Percentiles rank a stretch among this genome's conserved stretches.
Evolutionary conservation across 73 alveolate species (phyloP).

Genomic region (Symbiodinium pilosum): DNA sequence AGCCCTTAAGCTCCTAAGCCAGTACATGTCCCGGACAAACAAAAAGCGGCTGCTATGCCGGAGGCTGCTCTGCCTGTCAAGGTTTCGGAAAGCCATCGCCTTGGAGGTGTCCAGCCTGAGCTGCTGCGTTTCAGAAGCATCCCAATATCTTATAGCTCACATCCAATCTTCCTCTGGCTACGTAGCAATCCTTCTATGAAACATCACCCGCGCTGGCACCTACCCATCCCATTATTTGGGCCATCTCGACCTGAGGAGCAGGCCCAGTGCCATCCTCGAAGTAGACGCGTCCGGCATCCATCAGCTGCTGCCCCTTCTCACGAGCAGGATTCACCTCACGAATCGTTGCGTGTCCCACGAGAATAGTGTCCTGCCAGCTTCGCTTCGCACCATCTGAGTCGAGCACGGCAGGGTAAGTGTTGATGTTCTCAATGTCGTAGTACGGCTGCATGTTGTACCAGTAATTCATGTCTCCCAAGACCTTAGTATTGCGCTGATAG

Average conservation of each 20-base stretch:
- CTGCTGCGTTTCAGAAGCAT: too few relatives aligned
- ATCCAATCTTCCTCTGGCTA: too few relatives aligned
- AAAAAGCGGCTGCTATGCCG: too few relatives aligned
- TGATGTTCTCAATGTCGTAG: constrained; percentile 93
- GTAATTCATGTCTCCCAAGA: constrained; percentile 82
- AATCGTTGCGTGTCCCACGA: too few relatives aligned
- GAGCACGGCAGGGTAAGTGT: constrained; percentile 89
- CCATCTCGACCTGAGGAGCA: not conserved
- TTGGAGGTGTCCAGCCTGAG: constrained; percentile 65
- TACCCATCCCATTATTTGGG: not conserved
- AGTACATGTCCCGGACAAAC: too few relatives aligned
- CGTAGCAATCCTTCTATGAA: too few relatives aligned
- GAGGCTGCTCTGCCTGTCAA: constrained; percentile 23
- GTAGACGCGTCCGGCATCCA: constrained; percentile 93
- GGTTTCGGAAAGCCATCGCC: constrained; percentile 68
- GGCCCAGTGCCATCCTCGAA: constrained; percentile 90
- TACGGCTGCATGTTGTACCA: constrained; percentile 95
- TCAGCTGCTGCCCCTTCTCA: constrained; percentile 90
- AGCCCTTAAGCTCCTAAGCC: too few relatives aligned
- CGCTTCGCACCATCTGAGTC: not conserved
- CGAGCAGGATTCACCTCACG: constrained; percentile 90
- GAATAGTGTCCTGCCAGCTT: not conserved
- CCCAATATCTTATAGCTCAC: too few relatives aligned
- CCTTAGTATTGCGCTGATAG: too few relatives aligned
- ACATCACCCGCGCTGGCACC: too few relatives aligned